phyloP scores from a whole-genome alignment of 495 filamentous ascomycete genomes.

The Neurospora terricola region DNA sequence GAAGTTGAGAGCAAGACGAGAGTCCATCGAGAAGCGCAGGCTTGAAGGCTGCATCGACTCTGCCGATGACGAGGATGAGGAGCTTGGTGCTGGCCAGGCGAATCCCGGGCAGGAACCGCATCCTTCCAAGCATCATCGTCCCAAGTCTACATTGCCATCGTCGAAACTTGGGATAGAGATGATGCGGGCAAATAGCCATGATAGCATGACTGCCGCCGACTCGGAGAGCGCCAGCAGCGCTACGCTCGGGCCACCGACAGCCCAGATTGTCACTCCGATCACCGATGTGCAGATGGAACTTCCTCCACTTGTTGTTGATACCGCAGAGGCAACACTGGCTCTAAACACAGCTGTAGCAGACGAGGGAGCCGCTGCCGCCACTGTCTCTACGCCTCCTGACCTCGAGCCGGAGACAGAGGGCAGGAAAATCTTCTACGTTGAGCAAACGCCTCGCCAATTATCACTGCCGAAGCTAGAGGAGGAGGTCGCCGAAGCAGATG shows the following conservation, averaged over 20 bases:
- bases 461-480: slow-evolving; percentile 2
- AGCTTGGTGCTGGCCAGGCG: slow-evolving; percentile 52
- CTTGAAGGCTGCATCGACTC: slow-evolving; percentile 69
- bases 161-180: slow-evolving; percentile 89
- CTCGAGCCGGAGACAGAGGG: neutral
- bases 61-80: slow-evolving; percentile 88
- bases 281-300: slow-evolving; percentile 19
- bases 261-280: slow-evolving; percentile 32
- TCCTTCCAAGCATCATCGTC: slow-evolving; percentile 27
- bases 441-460: slow-evolving; percentile 23
- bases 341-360: neutral
- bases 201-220: slow-evolving; percentile 53
- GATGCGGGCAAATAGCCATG: slow-evolving; percentile 90
- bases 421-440: slow-evolving; percentile 5
- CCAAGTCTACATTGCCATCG: slow-evolving; percentile 35
- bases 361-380: slow-evolving; percentile 14
- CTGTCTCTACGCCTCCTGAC: slow-evolving; percentile 19
- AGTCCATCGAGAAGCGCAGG: slow-evolving; percentile 63
- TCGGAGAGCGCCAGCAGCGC: slow-evolving; percentile 24
- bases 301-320: neutral
- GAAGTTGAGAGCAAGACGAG: slow-evolving; percentile 63
- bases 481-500: slow-evolving; percentile 7
- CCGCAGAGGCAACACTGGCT: neutral
- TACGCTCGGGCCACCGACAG: slow-evolving; percentile 23
- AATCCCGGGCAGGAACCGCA: slow-evolving; percentile 31